Conservation (phyloP, 2,329 filamentous ascomycete genomes). For the Fusarium musae region DNA sequence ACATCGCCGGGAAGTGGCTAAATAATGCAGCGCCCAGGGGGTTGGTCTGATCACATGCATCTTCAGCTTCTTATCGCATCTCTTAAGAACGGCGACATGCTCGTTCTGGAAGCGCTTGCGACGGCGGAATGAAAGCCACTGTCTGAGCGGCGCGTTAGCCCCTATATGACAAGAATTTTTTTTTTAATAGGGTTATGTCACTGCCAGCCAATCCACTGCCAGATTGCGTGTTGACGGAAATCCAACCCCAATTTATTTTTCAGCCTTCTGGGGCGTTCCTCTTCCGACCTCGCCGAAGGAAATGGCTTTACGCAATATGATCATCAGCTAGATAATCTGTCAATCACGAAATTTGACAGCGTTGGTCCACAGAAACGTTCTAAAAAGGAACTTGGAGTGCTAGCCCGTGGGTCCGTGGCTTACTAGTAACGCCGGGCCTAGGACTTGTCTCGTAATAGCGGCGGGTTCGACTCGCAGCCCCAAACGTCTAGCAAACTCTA, state of each 20-base stretch:
- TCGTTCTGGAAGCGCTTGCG: neutral
- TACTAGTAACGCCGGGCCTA: neutral
- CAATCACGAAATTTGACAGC: neutral
- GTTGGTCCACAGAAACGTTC: neutral
- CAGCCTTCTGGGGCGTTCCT: neutral
- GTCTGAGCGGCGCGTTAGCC: neutral
- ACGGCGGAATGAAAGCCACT: neutral
- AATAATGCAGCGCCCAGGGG: neutral
- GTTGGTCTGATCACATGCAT: neutral
- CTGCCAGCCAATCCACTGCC: neutral
- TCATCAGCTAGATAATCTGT: neutral
- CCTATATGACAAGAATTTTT: neutral
- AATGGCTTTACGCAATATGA: neutral
- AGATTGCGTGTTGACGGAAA: neutral
- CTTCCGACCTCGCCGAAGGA: neutral
- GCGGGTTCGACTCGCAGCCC: neutral
- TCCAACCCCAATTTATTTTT: neutral
- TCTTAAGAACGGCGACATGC: neutral
- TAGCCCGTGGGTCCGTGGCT: slow-evolving; percentile 4
- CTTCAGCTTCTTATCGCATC: neutral
- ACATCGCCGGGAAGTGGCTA: slow-evolving; percentile 4
- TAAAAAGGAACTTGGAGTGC: slow-evolving; percentile 14
- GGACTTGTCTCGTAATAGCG: slow-evolving; percentile 4
- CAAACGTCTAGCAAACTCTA: slow-evolving; percentile 5
- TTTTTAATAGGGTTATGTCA: neutral